phyloP scores from a whole-genome alignment of 495 filamentous ascomycete species.

The Lophium mytilinum region DNA sequence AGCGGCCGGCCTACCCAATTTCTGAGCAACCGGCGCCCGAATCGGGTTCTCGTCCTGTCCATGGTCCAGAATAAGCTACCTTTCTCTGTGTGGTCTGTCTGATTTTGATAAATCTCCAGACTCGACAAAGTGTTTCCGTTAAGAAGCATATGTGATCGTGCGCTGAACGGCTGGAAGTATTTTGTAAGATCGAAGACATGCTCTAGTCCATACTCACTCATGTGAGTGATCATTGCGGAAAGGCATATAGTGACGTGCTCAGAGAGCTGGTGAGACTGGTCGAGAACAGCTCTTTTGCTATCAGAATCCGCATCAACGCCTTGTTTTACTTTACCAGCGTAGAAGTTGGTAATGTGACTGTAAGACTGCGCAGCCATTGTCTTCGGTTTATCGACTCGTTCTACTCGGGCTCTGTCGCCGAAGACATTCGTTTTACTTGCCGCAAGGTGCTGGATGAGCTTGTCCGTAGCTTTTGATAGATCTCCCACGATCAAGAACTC shows the following conservation, averaged over 20 bases:
- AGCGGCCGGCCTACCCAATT: conserved; percentile 95
- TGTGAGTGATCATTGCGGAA: conserved; percentile 92
- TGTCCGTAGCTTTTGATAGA: conserved; percentile 86
- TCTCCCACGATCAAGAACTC: conserved; percentile 95
- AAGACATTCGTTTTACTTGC: conserved; percentile 88
- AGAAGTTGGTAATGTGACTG: conserved; percentile 89
- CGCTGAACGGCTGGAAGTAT: conserved; percentile 95
- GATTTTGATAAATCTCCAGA: conserved; percentile 91
- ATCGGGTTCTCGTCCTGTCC: conserved; percentile 84
- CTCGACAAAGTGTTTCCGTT: conserved; percentile 93
- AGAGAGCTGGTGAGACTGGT: conserved; percentile 77
- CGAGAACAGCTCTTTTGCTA: conserved; percentile 54
- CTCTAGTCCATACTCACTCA: conserved; percentile 88
- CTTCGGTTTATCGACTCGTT: conserved; percentile 66
- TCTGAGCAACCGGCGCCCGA: conserved; percentile 77
- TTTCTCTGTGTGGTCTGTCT: conserved; percentile 76
- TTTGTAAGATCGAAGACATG: conserved; percentile 96
- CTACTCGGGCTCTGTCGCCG: conserved; percentile 79
- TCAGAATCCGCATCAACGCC: conserved; percentile 40
- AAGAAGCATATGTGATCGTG: conserved; percentile 89
- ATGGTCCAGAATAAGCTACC: conserved; percentile 95
- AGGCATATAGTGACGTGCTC: conserved; percentile 86
- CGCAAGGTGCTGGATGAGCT: conserved; percentile 82
- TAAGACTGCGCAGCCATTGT: conserved; percentile 76
- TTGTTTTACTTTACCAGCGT: conserved; percentile 73